Evolutionary conservation across 148 eudicot species (phyloP).

Genomic region (Salicornia ramosissima): DNA sequence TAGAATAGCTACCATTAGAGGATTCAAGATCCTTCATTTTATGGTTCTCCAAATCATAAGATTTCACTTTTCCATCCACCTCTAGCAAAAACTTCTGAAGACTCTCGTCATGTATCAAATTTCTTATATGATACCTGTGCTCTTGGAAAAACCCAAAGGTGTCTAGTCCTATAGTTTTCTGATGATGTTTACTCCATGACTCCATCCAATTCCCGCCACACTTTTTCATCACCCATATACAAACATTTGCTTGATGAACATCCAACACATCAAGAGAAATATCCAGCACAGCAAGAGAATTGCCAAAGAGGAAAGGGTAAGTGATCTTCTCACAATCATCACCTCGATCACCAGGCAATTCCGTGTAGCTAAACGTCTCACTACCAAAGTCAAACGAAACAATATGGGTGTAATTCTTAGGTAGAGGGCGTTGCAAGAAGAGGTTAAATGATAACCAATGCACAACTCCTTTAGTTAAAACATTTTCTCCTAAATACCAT

Average conservation of each 20-base stretch:
- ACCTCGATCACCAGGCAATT: slow-evolving; percentile 8
- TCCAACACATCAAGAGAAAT: not conserved
- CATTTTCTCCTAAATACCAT: not conserved
- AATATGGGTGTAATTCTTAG: not conserved
- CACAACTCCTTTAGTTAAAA: not conserved
- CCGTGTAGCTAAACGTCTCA: slow-evolving; percentile 5
- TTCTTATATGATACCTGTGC: not conserved
- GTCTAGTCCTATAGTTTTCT: too few species aligned
- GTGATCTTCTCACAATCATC: not conserved
- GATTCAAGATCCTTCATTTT: too few species aligned
- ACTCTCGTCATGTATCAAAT: too few species aligned
- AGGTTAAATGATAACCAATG: not conserved
- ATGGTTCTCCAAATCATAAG: too few species aligned
- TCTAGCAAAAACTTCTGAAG: too few species aligned
- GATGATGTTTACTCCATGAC: not conserved
- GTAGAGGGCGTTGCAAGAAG: not conserved
- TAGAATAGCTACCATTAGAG: too few species aligned
- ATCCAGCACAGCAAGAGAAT: slow-evolving; percentile 2
- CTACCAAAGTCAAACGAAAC: slow-evolving; percentile 3
- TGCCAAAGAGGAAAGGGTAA: not conserved
- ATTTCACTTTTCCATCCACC: too few species aligned
- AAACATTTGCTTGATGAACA: not conserved
- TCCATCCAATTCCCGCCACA: not conserved
- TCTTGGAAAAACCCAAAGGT: not conserved
- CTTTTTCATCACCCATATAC: slow-evolving; percentile 5